phyloP scores from a whole-genome alignment of 2,329 filamentous ascomycete genomes.

The Plectosphaerella plurivora region DNA sequence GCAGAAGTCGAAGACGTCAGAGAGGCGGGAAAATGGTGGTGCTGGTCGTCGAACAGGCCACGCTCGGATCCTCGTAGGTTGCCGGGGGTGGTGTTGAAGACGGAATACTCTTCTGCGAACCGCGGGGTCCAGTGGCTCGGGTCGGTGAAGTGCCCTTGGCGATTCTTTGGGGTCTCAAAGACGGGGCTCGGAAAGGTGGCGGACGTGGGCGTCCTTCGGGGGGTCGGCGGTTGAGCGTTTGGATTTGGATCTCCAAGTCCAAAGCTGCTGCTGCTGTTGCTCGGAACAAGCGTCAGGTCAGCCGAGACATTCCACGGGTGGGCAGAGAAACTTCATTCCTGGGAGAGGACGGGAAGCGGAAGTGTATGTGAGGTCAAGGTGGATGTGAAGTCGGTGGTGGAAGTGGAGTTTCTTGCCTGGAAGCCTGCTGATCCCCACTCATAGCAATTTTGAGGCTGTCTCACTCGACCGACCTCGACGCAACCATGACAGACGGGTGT shows the following conservation, averaged over 20 bases:
- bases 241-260: slow-evolving; percentile 59
- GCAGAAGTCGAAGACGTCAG: slow-evolving; percentile 29
- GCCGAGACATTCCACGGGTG: slow-evolving; percentile 17
- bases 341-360: neutral
- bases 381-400: slow-evolving; percentile 4
- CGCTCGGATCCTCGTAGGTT: slow-evolving; percentile 43
- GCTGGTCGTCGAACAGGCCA: slow-evolving; percentile 36
- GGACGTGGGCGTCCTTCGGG: slow-evolving; percentile 53
- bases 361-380: neutral
- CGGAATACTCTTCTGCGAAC: slow-evolving; percentile 61
- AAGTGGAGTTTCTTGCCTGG: slow-evolving; percentile 40
- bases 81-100: slow-evolving; percentile 61
- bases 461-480: slow-evolving; percentile 13
- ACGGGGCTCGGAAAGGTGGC: slow-evolving; percentile 45
- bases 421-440: slow-evolving; percentile 54
- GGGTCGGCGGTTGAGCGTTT: slow-evolving; percentile 57
- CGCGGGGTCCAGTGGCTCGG: slow-evolving; percentile 53
- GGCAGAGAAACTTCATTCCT: slow-evolving; percentile 3
- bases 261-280: slow-evolving; percentile 5
- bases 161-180: slow-evolving; percentile 52
- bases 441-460: slow-evolving; percentile 45
- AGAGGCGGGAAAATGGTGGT: slow-evolving; percentile 21
- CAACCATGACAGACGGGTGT: slow-evolving; percentile 9
- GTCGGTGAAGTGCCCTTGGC: slow-evolving; percentile 42
- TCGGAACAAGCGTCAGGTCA: slow-evolving; percentile 23